A percentile compares a stretch with the other conserved stretches of the same genome.
These are phyloP conservation scores for Neurospora sp. DNA, from an alignment of 495 filamentous ascomycete genomes.

Conservation along the genomic window DNA sequence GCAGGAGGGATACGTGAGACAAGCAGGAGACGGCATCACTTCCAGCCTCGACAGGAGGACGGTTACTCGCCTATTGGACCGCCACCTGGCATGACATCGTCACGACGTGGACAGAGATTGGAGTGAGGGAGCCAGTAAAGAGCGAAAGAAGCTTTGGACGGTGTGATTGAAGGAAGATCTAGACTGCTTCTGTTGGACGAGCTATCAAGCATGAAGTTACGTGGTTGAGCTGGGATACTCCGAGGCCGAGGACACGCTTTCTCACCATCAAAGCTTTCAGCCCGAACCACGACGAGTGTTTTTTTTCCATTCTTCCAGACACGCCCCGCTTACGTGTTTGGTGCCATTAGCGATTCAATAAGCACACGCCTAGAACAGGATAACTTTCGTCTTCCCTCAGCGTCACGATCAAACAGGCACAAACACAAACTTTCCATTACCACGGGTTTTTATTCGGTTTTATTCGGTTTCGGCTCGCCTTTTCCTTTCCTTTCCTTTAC, in stretches of 20 bases:
- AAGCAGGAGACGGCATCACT: constrained; percentile 31
- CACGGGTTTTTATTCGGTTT: background rate
- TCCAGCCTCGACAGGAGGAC: constrained; percentile 23
- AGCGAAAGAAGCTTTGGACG: background rate
- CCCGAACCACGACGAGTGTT: background rate
- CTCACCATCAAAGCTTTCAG: background rate
- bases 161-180: background rate
- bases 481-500: background rate
- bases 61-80: constrained; percentile 6
- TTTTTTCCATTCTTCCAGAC: background rate
- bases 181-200: background rate
- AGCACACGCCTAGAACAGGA: background rate
- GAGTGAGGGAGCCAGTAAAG: constrained; percentile 1
- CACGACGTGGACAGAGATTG: background rate
- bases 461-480: background rate
- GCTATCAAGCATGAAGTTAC: background rate
- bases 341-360: background rate
- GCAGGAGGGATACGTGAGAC: constrained; percentile 26
- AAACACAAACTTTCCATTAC: background rate
- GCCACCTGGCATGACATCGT: background rate
- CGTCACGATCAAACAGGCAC: background rate
- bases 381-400: background rate
- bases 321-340: background rate
- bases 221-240: background rate
- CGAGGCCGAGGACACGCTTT: background rate